Evolutionary conservation across 768 basidiomycete species (phyloP), one percentile per base, ranked within the genome.

Genomic region (Phanerodontia chrysosporium): DNA sequence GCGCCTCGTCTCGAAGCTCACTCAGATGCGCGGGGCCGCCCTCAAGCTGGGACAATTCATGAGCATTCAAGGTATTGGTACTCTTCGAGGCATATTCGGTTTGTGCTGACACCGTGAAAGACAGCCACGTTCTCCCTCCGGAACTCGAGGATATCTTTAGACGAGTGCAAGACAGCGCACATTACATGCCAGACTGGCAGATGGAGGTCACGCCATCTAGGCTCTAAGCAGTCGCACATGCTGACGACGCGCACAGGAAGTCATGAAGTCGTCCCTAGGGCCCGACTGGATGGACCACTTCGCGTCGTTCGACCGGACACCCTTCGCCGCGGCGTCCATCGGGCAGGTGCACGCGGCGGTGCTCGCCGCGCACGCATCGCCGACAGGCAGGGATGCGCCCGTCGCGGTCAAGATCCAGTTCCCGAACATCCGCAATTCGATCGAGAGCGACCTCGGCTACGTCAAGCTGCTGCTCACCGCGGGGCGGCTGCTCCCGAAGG

Each of bases 141-240:
- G 93, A 96, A 63, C 73, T 98, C 2, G 95, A 98, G 67, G 80
- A 83, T 55, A 89, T 99, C 29, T 86, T 99, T 65, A 83, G 93
- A 52, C 78, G 89, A 28, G 95, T 99, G 0, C 96, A 98, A 69
- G 92, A 96, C 64, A 86, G 89, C 64, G 96, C 96, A 1, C 93
- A 99, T 72, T 98, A 98, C 70, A 99, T 99, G 96, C 96, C 96
- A 0, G 89, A 96, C 64, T 95, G 90, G 90, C 96, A 99, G 70
- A 90, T 98, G 86, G 90, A 95, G 83, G 95, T 92, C 16, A 21
- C 73, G 68, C 3, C 6, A 5, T 27, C 10, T 30, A 22, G 44
- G 42, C 16, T 24, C 6, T 35, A 7, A 59, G 48, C 51, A n/a
- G 22, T 30, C 10, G 18, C 51, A 21, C 10, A 21, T 1, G n/a